A percentile compares a stretch with the other conserved stretches of the same genome.
Evolutionary conservation across 129 eudicot species (phyloP).

Genomic region (Rutidosis leptorrhynchoides): DNA sequence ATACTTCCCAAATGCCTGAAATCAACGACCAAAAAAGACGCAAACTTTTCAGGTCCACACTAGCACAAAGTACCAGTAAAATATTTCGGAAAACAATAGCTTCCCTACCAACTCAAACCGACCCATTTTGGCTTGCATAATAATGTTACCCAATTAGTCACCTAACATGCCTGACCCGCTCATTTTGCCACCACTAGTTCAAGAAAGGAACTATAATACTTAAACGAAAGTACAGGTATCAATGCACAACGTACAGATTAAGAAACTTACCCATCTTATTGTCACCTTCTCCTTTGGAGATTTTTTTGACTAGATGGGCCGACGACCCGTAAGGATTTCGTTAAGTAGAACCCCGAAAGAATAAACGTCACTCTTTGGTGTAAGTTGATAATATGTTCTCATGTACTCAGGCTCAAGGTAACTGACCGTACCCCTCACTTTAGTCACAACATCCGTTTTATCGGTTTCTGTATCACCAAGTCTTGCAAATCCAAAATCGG

Average conservation of each 20-base stretch:
- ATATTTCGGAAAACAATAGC: not conserved
- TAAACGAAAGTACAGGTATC: not conserved
- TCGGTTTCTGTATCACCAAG: slow-evolving; percentile 63
- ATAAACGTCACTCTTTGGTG: slow-evolving; percentile 86
- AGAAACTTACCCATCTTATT: slow-evolving; percentile 80
- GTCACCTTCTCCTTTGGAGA: slow-evolving; percentile 67
- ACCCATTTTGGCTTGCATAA: not conserved
- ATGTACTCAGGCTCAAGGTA: slow-evolving; percentile 97
- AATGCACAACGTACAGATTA: slow-evolving; percentile 3
- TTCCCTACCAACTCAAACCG: not conserved
- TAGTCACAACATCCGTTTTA: slow-evolving; percentile 63
- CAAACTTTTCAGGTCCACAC: not conserved
- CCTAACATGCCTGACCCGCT: not conserved
- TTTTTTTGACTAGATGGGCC: slow-evolving; percentile 74
- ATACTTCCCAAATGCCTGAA: slow-evolving; percentile 75
- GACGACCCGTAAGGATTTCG: slow-evolving; percentile 88
- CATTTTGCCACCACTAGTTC: not conserved
- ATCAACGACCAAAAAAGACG: not conserved
- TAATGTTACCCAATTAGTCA: not conserved
- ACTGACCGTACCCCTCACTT: slow-evolving; percentile 94
- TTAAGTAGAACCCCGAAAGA: slow-evolving; percentile 78
- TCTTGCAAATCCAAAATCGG: slow-evolving; percentile 94
- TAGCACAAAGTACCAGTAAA: not conserved
- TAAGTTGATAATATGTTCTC: slow-evolving; percentile 88
- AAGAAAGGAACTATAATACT: not conserved